Evolutionary conservation across 1,284 basidiomycete genomes (phyloP).

Genomic region (Pseudozyma flocculosa): DNA sequence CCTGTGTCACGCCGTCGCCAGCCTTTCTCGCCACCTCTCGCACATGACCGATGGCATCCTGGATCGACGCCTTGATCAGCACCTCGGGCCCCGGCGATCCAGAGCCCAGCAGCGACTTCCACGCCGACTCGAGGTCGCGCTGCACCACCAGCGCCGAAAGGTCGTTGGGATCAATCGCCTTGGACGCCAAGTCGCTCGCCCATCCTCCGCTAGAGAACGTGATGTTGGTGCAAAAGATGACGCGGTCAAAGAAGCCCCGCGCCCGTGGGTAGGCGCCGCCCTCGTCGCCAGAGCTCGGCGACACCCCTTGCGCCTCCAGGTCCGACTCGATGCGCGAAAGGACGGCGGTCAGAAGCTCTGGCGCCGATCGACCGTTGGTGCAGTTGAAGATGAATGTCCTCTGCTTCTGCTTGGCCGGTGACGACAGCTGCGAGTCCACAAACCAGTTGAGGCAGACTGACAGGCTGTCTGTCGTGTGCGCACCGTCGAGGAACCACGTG

Average conservation of each 20-base stretch:
- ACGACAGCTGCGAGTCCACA: conserved; percentile 20
- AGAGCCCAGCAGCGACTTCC: conserved; percentile 26
- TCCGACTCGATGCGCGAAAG: conserved; percentile 54
- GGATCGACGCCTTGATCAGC: conserved; percentile 81
- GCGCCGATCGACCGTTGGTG: conserved; percentile 82
- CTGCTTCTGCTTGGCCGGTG: conserved; percentile 37
- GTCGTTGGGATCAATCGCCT: conserved; percentile 39
- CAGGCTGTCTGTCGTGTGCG: conserved; percentile 90
- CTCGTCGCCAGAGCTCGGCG: background rate
- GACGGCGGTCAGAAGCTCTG: conserved; percentile 70
- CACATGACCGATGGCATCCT: conserved; percentile 67
- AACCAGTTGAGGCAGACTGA: conserved; percentile 85
- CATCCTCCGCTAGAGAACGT: conserved; percentile 85
- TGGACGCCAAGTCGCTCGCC: conserved; percentile 65
- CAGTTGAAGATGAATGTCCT: conserved; percentile 92
- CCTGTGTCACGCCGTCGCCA: conserved; percentile 60
- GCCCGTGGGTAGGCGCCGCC: conserved; percentile 2
- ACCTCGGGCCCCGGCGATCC: conserved; percentile 7
- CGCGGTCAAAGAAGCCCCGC: conserved; percentile 69
- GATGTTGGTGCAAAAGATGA: conserved; percentile 93
- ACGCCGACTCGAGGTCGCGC: conserved; percentile 41
- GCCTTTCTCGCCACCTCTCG: conserved; percentile 61
- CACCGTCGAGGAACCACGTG: conserved; percentile 92
- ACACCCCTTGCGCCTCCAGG: background rate
- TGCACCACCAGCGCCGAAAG: conserved; percentile 45